These are phyloP conservation scores for Pneumocystis canis DNA, from an alignment of 1,139 yeast species.

Conservation along the genomic window DNA sequence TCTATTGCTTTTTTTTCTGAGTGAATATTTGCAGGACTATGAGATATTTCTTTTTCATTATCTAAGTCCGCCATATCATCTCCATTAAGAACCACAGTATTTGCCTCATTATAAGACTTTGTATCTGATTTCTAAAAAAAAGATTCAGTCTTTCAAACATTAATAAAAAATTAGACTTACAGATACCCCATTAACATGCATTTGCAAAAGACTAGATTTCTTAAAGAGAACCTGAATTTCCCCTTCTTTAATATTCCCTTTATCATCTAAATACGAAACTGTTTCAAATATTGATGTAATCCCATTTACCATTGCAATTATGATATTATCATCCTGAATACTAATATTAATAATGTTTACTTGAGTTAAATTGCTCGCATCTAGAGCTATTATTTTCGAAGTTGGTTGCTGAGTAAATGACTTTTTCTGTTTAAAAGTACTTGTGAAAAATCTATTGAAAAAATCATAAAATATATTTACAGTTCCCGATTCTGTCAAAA, in stretches of 20 bases:
- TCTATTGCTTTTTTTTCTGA: background rate
- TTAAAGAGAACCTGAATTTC: constrained; percentile 52
- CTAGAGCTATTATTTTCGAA: constrained; percentile 31
- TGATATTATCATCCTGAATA: constrained; percentile 31
- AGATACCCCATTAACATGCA: constrained; percentile 13
- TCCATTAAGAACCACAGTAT: background rate
- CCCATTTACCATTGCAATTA: constrained; percentile 58
- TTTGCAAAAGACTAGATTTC: background rate
- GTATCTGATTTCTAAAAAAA: background rate
- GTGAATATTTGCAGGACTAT: background rate
- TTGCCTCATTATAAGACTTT: background rate
- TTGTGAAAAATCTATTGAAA: constrained; percentile 21
- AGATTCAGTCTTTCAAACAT: background rate
- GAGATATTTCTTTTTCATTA: background rate
- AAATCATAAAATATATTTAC: constrained; percentile 53
- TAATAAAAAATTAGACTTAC: background rate
- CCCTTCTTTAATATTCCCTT: constrained; percentile 33
- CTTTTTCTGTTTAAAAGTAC: constrained; percentile 8
- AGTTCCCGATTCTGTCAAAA: constrained; percentile 48
- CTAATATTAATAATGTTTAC: constrained; percentile 31
- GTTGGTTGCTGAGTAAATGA: constrained; percentile 34
- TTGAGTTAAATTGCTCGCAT: constrained; percentile 30
- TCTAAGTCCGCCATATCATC: background rate
- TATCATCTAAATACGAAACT: constrained; percentile 47
- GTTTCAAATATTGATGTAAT: constrained; percentile 28